Conservation (phyloP, 2,329 filamentous ascomycete species). For the Tolypocladium paradoxum region DNA sequence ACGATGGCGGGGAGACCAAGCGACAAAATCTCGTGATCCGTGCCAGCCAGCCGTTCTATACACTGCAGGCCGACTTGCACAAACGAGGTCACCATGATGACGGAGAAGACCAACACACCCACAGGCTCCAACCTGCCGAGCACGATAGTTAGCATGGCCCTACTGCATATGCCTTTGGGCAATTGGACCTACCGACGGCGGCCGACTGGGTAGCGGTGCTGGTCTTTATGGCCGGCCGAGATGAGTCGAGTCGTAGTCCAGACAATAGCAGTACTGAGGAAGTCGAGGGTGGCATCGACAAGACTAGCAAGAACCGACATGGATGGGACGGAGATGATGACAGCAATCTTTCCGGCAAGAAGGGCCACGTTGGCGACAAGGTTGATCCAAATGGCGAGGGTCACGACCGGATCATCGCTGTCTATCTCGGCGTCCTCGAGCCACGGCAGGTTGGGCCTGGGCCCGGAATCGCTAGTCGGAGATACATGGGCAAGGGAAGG, state of each 20-base stretch:
- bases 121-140: slow-evolving; percentile 58
- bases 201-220: slow-evolving; percentile 69
- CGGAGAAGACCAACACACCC: slow-evolving; percentile 69
- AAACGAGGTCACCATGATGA: slow-evolving; percentile 82
- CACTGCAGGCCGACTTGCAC: slow-evolving; percentile 67
- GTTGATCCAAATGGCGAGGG: slow-evolving; percentile 81
- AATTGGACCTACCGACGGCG: slow-evolving; percentile 38
- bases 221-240: slow-evolving; percentile 51
- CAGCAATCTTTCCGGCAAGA: slow-evolving; percentile 64
- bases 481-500: slow-evolving; percentile 18
- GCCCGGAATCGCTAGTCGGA: slow-evolving; percentile 17
- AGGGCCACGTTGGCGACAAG: slow-evolving; percentile 67
- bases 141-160: slow-evolving; percentile 8
- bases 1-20: slow-evolving; percentile 60
- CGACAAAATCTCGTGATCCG: slow-evolving; percentile 58
- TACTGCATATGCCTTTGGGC: not conserved
- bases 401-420: slow-evolving; percentile 64
- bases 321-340: slow-evolving; percentile 67
- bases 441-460: slow-evolving; percentile 52
- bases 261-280: slow-evolving; percentile 71
- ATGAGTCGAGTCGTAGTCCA: slow-evolving; percentile 70
- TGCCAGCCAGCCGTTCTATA: slow-evolving; percentile 48
- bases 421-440: slow-evolving; percentile 63
- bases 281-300: slow-evolving; percentile 71
- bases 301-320: slow-evolving; percentile 72